Evolutionary conservation across 306 rosid genomes (phyloP).

Genomic region (Sindora glabra): DNA sequence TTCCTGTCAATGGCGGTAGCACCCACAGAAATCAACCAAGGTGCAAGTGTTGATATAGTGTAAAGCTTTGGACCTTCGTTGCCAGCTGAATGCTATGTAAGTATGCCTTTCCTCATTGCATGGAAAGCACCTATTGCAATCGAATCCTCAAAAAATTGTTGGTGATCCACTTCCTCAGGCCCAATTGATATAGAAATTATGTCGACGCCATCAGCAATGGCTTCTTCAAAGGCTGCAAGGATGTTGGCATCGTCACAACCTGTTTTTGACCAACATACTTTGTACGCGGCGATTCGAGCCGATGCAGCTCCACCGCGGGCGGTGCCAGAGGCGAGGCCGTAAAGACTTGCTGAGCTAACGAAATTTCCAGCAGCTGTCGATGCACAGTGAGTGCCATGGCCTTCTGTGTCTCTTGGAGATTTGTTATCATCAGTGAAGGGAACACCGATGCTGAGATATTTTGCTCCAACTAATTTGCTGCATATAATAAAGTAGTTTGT

Average conservation of each 20-base stretch:
- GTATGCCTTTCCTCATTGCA: conserved; percentile 32
- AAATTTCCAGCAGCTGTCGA: conserved; percentile 14
- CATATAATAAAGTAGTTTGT: conserved; percentile 40
- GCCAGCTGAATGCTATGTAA: conserved; percentile 28
- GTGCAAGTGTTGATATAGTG: neutral
- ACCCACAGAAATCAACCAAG: conserved; percentile 20
- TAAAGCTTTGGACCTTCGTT: neutral
- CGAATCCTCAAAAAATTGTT: neutral
- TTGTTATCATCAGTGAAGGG: neutral
- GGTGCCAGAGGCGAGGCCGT: conserved; percentile 1
- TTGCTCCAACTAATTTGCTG: conserved; percentile 7
- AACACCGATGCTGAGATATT: neutral
- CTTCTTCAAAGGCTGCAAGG: conserved; percentile 36
- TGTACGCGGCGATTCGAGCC: conserved; percentile 9
- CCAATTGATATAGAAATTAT: conserved; percentile 17
- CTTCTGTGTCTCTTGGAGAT: neutral
- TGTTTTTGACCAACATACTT: neutral
- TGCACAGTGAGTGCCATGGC: conserved; percentile 10
- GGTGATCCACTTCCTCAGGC: neutral
- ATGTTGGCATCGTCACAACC: neutral
- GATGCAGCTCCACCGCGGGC: conserved; percentile 15
- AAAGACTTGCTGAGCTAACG: neutral
- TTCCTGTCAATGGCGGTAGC: conserved; percentile 6
- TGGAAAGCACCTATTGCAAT: conserved; percentile 33
- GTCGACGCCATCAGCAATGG: conserved; percentile 41